phyloP scores from a whole-genome alignment of 345 rosid genomes.

The Populus deltoides region DNA sequence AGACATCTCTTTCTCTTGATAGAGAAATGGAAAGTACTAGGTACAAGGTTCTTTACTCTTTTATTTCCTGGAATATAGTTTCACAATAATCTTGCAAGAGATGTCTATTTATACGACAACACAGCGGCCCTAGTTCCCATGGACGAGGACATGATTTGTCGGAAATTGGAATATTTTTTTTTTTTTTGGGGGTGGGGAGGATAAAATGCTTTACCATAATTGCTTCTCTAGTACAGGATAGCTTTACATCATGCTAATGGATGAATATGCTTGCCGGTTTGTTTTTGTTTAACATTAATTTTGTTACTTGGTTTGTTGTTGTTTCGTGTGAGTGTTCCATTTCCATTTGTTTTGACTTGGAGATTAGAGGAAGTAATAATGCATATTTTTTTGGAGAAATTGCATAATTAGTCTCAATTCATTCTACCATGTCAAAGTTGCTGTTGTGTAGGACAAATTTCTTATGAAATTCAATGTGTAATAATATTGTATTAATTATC shows the following conservation, averaged over 20 bases:
- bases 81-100: not conserved
- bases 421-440: too few species aligned
- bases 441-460: too few species aligned
- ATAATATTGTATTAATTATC: too few species aligned
- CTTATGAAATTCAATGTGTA: too few species aligned
- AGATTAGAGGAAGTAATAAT: not conserved
- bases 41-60: not conserved
- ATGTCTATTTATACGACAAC: not conserved
- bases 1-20: not conserved
- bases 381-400: too few species aligned
- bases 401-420: not conserved
- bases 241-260: not conserved
- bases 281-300: not conserved
- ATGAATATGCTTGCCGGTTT: not conserved
- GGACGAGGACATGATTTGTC: not conserved
- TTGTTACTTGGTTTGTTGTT: not conserved
- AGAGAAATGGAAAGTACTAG: too few species aligned
- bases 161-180: not conserved
- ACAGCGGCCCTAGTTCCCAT: not conserved
- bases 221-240: not conserved
- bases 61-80: not conserved
- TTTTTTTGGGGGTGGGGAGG: not conserved
- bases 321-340: not conserved
- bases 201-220: too few species aligned
- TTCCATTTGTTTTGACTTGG: not conserved